Base-by-base conservation (phyloP, 441 rosid genomes). In the Lepidium campestre region DNA sequence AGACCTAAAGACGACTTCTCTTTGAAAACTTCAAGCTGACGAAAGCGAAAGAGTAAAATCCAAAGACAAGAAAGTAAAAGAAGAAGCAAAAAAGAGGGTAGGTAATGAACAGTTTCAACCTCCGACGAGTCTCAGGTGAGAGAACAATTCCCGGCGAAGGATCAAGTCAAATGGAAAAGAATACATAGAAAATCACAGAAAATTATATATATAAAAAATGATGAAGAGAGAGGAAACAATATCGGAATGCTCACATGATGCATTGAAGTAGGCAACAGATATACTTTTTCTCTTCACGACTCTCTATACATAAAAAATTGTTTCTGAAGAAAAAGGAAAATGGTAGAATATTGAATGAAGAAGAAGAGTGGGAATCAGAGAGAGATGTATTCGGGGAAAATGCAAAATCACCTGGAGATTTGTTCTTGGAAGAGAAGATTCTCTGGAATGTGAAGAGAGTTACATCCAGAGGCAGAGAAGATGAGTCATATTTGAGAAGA, bases 1-100 rank as follows among this genome's bases (percentile, higher is more conserved):
- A 22, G 4, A 41, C 42, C 59, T 48, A 47, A 72, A 72, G 70
- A 57, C 7, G 53, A 22, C 49, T 57, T 65, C 48, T 72, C 56
- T 41, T 72, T 65, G 29, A 72, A 72, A n/a, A 19, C 71, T 72
- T 72, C 14, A 66, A 59, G 67, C 67, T 72, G 62, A 72, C 67
- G 67, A 72, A 72, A 72, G 72, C 67, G 12, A 58, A 72, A 72
- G 65, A 4, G 25, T 5, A 41, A 41, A 53, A 57, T 55, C 15
- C 54, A 32, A 57, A 22, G 49, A 62, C 34, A 4, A 14, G 2
- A 36, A 55, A 62, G 35, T 0, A 42, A 13, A 44, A 46, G 1
- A 40, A 49, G 17, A 27, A 14, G 31, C n/a, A 11, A 18, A 58
- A 58, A 68, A 36, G 25, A 18, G 19, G 42, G 17, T 47, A 18